phyloP scores from a whole-genome alignment of 2,329 filamentous ascomycete species.

The Chrysosporium queenslandicum region DNA sequence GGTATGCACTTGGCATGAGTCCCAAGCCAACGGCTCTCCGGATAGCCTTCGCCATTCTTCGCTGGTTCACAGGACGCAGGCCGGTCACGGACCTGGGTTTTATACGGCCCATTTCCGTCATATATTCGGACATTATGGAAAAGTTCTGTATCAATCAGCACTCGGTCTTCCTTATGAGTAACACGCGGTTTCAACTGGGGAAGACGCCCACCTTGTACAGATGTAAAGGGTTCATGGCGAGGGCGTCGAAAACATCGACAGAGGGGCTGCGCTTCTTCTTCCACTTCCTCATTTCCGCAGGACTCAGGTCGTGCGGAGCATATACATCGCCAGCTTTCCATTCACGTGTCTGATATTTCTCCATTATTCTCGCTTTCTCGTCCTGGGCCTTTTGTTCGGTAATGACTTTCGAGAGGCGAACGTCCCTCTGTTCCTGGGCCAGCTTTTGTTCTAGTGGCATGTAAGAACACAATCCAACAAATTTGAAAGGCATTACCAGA shows the following conservation, averaged over 20 bases:
- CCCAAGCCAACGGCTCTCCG: constrained; percentile 80
- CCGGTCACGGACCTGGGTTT: constrained; percentile 65
- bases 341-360: constrained; percentile 46
- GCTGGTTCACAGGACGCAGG: constrained; percentile 78
- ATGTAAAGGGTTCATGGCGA: constrained; percentile 69
- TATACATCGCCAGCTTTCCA: constrained; percentile 80
- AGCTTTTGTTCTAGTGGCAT: neutral
- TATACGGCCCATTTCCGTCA: constrained; percentile 76
- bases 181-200: constrained; percentile 5
- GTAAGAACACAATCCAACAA: neutral
- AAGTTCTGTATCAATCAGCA: constrained; percentile 58
- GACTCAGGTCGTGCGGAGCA: constrained; percentile 74
- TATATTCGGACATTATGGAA: constrained; percentile 78
- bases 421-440: neutral
- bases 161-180: neutral
- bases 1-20: constrained; percentile 81
- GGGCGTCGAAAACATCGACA: constrained; percentile 65
- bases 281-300: constrained; percentile 74
- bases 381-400: constrained; percentile 30
- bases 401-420: constrained; percentile 14
- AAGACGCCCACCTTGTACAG: constrained; percentile 68
- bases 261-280: constrained; percentile 46
- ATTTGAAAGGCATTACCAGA: neutral
- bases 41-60: constrained; percentile 86
- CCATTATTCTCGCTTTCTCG: constrained; percentile 30